Conservation (phyloP, 176 grass and related monocot genomes). For the Luzula sylvatica region DNA sequence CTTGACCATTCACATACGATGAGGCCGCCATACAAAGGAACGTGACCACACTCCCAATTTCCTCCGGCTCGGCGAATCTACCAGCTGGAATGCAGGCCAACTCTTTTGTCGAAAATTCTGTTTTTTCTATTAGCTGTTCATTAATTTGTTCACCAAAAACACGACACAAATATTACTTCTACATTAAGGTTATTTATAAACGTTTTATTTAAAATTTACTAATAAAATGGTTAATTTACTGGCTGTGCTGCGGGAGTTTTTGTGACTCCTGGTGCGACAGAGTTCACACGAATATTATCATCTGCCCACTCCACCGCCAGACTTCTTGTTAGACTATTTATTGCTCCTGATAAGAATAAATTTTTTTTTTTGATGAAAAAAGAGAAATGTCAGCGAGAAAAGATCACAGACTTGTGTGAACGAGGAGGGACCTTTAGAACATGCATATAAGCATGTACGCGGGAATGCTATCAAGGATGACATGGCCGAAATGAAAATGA, state of each 20-base stretch:
- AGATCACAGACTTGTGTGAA: background rate
- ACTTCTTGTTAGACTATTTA: conserved; percentile 1
- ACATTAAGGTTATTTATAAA: too few species aligned
- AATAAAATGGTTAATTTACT: conserved; percentile 4
- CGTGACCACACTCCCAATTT: conserved; percentile 7
- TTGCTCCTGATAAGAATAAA: conserved; percentile 6
- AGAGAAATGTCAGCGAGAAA: too few species aligned
- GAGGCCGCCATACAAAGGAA: conserved; percentile 30
- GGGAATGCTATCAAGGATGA: background rate
- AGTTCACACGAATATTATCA: conserved; percentile 14
- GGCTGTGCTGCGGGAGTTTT: conserved; percentile 1
- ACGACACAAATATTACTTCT: too few species aligned
- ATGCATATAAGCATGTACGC: background rate
- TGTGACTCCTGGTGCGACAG: background rate
- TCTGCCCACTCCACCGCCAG: background rate
- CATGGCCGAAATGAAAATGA: conserved; percentile 15
- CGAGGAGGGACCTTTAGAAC: background rate
- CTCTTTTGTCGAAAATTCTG: background rate
- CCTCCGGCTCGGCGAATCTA: conserved; percentile 15
- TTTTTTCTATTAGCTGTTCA: background rate
- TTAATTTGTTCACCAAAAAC: background rate
- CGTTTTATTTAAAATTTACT: too few species aligned
- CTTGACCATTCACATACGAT: conserved; percentile 17
- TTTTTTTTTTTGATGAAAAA: background rate
- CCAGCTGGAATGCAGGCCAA: background rate